Evolutionary conservation across 2,329 filamentous ascomycete species (phyloP).

Genomic region (Neoascochyta sp.): DNA sequence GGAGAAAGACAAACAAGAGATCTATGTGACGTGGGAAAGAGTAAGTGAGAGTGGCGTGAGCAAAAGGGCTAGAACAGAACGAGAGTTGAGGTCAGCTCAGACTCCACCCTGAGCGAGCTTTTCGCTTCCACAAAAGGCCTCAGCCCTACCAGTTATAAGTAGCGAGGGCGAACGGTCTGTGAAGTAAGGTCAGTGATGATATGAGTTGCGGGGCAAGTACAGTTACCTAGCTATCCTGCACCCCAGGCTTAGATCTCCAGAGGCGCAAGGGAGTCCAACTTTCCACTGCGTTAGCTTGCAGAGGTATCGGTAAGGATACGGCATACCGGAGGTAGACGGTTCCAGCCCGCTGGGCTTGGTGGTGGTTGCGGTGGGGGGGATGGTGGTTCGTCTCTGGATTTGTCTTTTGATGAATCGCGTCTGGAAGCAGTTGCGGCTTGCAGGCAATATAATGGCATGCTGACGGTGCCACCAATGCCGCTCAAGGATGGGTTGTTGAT

Average conservation of each 20-base stretch:
- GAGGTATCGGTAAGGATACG: slow-evolving; percentile 5
- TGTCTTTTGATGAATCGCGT: slow-evolving; percentile 11
- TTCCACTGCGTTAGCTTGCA: slow-evolving; percentile 12
- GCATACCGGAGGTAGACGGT: slow-evolving; percentile 15
- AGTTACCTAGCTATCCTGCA: slow-evolving; percentile 4
- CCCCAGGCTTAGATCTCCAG: slow-evolving; percentile 9
- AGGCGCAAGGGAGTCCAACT: slow-evolving; percentile 20
- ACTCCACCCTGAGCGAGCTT: no score
- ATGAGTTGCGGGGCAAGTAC: neutral
- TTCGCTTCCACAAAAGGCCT: no score
- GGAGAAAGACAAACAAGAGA: no score
- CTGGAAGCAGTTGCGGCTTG: slow-evolving; percentile 1
- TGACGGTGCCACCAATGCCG: neutral
- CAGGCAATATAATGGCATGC: neutral
- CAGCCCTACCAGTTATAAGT: no score
- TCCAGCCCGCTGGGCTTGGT: slow-evolving; percentile 37
- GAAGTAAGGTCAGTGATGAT: slow-evolving; percentile 1
- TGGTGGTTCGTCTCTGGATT: slow-evolving; percentile 38
- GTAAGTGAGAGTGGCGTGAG: no score
- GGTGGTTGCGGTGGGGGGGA: slow-evolving; percentile 41
- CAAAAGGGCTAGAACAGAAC: no score
- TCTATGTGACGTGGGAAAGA: no score
- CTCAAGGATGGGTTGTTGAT: slow-evolving; percentile 1
- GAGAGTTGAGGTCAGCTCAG: no score
- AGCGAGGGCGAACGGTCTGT: no score